A percentile compares a stretch with the other conserved stretches of the same genome.
Evolutionary conservation across 306 rosid genomes (phyloP).

Genomic region (Styphnolobium japonicum): DNA sequence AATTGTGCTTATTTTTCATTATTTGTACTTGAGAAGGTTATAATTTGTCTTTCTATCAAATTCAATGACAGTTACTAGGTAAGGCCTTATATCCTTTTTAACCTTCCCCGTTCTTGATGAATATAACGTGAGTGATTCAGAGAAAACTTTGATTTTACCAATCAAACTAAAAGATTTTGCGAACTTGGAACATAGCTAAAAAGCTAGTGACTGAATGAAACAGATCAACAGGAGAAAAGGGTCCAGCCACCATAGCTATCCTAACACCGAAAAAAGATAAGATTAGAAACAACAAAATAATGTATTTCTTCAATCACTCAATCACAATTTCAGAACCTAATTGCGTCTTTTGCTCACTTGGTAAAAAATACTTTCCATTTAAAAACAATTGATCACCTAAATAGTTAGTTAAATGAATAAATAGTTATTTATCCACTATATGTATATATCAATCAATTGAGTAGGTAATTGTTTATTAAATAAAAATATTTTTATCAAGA

Average conservation of each 20-base stretch:
- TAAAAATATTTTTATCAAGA: neutral
- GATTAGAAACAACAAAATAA: neutral
- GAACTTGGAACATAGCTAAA: neutral
- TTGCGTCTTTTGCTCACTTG: neutral
- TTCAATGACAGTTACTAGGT: neutral
- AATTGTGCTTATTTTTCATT: neutral
- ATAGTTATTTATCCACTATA: no score
- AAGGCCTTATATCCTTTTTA: neutral
- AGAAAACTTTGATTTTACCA: neutral
- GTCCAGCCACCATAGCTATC: neutral
- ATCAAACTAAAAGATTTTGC: neutral
- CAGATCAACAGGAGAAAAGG: neutral
- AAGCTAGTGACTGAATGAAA: neutral
- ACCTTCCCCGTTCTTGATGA: neutral
- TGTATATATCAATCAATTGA: neutral
- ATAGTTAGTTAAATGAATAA: neutral
- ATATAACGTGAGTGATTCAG: neutral
- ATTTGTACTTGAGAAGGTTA: neutral
- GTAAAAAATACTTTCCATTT: neutral
- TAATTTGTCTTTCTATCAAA: conserved; percentile 1
- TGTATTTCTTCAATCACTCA: neutral
- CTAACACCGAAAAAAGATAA: neutral
- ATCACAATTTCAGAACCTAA: neutral
- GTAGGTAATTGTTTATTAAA: neutral
- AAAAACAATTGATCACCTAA: neutral